A percentile compares a stretch with the other conserved stretches of the same genome.
These are phyloP conservation scores for Lachnellula subtilissima DNA, from an alignment of 2,329 filamentous ascomycete genomes.

Conservation along the genomic window DNA sequence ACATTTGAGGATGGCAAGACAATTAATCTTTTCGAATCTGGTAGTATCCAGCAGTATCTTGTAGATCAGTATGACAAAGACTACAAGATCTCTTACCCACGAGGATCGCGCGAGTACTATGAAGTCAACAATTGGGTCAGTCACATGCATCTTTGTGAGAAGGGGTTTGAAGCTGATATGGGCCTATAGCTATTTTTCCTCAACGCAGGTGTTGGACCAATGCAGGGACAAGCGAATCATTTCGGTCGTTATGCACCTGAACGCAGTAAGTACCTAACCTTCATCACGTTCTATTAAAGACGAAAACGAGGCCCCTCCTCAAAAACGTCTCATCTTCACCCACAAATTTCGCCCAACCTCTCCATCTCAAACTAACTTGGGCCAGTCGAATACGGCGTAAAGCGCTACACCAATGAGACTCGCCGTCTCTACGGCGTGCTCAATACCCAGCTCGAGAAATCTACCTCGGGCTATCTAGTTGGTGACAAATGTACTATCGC, in stretches of 20 bases:
- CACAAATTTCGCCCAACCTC: too few relatives aligned
- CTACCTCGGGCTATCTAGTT: constrained; percentile 53
- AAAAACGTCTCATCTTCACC: too few relatives aligned
- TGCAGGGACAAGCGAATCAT: constrained; percentile 82
- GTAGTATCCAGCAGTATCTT: constrained; percentile 79
- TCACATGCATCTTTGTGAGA: not conserved
- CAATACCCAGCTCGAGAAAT: constrained; percentile 62
- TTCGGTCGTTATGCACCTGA: constrained; percentile 79
- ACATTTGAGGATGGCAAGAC: constrained; percentile 66
- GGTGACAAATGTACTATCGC: constrained; percentile 69
- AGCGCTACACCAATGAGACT: constrained; percentile 78
- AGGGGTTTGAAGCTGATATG: constrained; percentile 1
- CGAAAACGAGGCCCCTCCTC: too few relatives aligned
- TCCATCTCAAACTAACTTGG: too few relatives aligned
- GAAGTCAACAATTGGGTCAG: constrained; percentile 73
- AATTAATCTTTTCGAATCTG: constrained; percentile 78
- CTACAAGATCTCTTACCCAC: constrained; percentile 76
- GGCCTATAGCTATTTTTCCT: constrained; percentile 55
- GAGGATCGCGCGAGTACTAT: constrained; percentile 67
- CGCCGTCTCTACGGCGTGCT: constrained; percentile 75
- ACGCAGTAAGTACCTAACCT: constrained; percentile 40
- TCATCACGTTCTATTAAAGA: not conserved
- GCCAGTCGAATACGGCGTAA: constrained; percentile 68
- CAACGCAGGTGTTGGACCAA: constrained; percentile 75
- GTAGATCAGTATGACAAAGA: constrained; percentile 76